Evolutionary conservation across 306 rosid genomes (phyloP).

Genomic region (Macrotyloma uniflorum): DNA sequence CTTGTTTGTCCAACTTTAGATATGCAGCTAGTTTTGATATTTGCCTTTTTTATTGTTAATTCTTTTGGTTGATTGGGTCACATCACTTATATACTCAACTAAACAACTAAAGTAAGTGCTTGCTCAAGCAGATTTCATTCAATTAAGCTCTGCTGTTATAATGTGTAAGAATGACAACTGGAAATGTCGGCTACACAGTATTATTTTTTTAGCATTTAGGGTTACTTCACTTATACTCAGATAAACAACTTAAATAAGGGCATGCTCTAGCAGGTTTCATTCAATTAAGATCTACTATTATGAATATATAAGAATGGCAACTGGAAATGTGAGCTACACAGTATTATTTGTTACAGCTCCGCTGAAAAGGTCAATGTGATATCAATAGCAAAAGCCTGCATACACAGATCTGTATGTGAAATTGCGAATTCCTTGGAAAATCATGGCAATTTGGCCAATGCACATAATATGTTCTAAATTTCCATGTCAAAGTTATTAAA

Average conservation of each 20-base stretch:
- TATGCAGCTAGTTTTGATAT: background rate
- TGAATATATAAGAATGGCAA: background rate
- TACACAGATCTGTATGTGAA: background rate
- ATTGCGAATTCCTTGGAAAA: background rate
- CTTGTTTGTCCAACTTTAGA: slow-evolving; percentile 24
- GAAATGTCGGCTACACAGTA: background rate
- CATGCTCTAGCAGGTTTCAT: background rate
- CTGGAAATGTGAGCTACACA: background rate
- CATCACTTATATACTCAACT: background rate
- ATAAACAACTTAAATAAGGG: slow-evolving; percentile 10
- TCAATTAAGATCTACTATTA: background rate
- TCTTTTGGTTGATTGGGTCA: slow-evolving; percentile 29
- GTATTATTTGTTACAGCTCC: background rate
- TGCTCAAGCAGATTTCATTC: background rate
- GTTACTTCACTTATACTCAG: too few species aligned
- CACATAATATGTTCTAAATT: too few species aligned
- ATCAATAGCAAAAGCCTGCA: background rate
- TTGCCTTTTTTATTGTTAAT: background rate
- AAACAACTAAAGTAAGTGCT: slow-evolving; percentile 1
- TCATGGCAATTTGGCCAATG: background rate
- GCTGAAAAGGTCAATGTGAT: background rate
- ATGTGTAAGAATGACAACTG: background rate
- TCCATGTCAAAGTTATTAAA: too few species aligned
- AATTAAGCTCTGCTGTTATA: background rate
- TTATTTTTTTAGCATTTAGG: too few species aligned